phyloP scores from a whole-genome alignment of 129 eudicot genomes.

The Flaveria trinervia region DNA sequence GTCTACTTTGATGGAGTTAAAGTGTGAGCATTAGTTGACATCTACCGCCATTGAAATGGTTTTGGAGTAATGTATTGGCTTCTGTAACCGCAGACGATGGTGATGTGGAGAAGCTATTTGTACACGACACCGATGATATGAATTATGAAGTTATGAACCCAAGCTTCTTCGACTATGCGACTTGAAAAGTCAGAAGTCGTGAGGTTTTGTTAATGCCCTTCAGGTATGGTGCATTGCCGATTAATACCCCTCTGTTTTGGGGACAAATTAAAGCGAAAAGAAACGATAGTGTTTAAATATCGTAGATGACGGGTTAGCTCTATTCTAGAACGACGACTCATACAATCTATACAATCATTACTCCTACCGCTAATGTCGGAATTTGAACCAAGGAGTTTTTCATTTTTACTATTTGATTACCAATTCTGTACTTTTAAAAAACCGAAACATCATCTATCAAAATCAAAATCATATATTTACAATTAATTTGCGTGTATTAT shows the following conservation, averaged over 20 bases:
- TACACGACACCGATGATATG: not conserved
- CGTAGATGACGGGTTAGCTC: too few relatives aligned
- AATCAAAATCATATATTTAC: too few relatives aligned
- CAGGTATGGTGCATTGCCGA: not conserved
- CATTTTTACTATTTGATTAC: too few relatives aligned
- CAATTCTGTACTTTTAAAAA: too few relatives aligned
- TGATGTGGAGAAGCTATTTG: conserved; percentile 26
- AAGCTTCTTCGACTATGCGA: conserved; percentile 13
- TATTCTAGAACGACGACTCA: too few relatives aligned
- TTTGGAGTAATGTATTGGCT: not conserved
- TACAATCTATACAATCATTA: too few relatives aligned
- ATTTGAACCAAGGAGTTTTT: too few relatives aligned
- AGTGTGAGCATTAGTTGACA: conserved; percentile 18
- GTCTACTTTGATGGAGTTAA: conserved; percentile 13
- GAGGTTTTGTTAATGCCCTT: conserved; percentile 5
- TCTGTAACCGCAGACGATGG: conserved; percentile 38
- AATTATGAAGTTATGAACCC: too few relatives aligned
- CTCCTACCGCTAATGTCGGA: too few relatives aligned
- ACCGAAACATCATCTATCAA: too few relatives aligned
- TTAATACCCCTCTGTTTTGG: not conserved
- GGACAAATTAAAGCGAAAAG: not conserved
- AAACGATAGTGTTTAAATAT: too few relatives aligned
- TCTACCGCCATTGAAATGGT: conserved; percentile 35
- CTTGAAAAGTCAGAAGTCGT: conserved; percentile 12
- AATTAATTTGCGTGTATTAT: too few relatives aligned